A percentile compares a stretch with the other conserved stretches of the same genome.
phyloP scores from a whole-genome alignment of 2,329 filamentous ascomycete genomes.

The Aspergillus ruber region DNA sequence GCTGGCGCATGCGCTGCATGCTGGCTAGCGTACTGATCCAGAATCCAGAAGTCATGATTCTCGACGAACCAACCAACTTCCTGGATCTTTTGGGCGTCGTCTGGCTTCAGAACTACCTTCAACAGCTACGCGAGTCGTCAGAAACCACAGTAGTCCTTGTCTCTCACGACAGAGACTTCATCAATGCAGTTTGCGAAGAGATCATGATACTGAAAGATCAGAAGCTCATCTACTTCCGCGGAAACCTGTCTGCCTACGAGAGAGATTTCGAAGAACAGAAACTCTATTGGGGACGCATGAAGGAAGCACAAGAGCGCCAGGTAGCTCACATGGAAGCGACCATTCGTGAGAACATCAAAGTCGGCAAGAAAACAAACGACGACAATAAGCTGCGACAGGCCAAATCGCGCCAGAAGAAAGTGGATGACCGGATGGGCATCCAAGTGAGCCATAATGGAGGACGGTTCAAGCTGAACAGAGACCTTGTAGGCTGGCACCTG shows the following conservation, averaged over 20 bases:
- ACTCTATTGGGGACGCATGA: constrained; percentile 65
- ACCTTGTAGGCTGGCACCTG: constrained; percentile 58
- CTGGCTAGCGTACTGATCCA: constrained; percentile 63
- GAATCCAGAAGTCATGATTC: constrained; percentile 67
- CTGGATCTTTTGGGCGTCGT: constrained; percentile 76
- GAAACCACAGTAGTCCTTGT: constrained; percentile 66
- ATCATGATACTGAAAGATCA: constrained; percentile 70
- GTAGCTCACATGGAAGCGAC: constrained; percentile 73
- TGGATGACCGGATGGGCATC: constrained; percentile 74
- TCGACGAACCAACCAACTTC: constrained; percentile 85
- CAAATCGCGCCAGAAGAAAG: constrained; percentile 74
- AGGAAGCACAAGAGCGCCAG: constrained; percentile 74
- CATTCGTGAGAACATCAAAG: constrained; percentile 66
- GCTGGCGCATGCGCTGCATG: constrained; percentile 65
- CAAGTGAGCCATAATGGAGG: constrained; percentile 65
- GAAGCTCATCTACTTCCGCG: constrained; percentile 65
- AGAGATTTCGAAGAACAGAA: constrained; percentile 58
- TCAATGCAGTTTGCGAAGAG: constrained; percentile 67
- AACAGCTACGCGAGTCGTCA: constrained; percentile 46
- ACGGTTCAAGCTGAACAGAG: constrained; percentile 74
- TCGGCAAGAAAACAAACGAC: constrained; percentile 70
- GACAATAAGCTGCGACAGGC: constrained; percentile 82
- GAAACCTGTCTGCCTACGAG: constrained; percentile 68
- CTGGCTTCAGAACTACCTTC: constrained; percentile 72
- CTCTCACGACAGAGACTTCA: constrained; percentile 78